These are phyloP conservation scores for Candida caryicola DNA, from an alignment of 805 yeast species.

Conservation along the genomic window DNA sequence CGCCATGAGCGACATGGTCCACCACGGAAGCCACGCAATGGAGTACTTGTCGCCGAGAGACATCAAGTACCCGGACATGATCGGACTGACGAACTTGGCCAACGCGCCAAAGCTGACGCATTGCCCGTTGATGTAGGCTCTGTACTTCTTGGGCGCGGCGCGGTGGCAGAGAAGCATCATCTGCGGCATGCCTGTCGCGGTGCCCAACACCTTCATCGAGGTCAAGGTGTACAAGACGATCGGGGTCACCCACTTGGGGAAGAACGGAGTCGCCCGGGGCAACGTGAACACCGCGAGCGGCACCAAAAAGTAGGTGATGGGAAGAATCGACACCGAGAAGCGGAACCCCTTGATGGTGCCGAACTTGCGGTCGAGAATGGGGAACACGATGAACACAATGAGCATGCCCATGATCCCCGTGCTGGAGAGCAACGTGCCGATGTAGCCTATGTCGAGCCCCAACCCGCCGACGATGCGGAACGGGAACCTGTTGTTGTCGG, in stretches of 20 bases:
- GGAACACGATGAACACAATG: constrained; percentile 29
- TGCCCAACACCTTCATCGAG: constrained; percentile 30
- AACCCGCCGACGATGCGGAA: constrained; percentile 37
- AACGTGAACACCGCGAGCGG: constrained; percentile 34
- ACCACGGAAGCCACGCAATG: constrained; percentile 34
- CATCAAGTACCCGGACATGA: constrained; percentile 34
- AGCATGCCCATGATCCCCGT: constrained; percentile 38
- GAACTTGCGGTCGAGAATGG: constrained; percentile 30
- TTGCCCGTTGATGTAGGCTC: constrained; percentile 35
- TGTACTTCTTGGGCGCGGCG: constrained; percentile 31
- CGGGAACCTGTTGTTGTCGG: constrained; percentile 29
- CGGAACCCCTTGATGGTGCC: constrained; percentile 32
- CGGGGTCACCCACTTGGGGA: constrained; percentile 32
- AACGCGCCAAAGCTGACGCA: constrained; percentile 34
- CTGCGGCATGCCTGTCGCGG: constrained; percentile 37
- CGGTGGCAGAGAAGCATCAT: constrained; percentile 33
- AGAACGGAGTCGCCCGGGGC: constrained; percentile 19
- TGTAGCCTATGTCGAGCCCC: constrained; percentile 29
- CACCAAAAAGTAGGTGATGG: constrained; percentile 28
- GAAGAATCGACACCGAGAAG: constrained; percentile 31
- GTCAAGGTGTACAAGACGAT: constrained; percentile 27
- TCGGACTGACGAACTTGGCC: constrained; percentile 33
- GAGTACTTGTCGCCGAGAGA: constrained; percentile 24
- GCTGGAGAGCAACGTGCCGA: constrained; percentile 34
- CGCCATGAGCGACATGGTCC: constrained; percentile 30